phyloP scores from a whole-genome alignment of 352 stramenopile genomes.

The Pythium dissotocum region DNA sequence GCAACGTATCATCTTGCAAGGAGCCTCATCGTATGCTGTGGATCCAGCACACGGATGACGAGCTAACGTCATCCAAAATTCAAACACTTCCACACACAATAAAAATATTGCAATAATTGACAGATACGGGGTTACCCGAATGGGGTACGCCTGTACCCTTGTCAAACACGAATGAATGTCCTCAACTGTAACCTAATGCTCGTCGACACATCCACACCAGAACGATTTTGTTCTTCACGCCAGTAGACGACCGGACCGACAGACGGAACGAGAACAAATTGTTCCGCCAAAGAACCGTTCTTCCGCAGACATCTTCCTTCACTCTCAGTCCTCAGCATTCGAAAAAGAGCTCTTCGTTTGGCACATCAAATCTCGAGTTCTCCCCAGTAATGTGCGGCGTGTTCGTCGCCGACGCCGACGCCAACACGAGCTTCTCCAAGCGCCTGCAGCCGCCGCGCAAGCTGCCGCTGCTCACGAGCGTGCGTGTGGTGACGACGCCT shows the following conservation, averaged over 20 bases:
- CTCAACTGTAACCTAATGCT: constrained; percentile 7
- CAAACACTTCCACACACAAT: no score
- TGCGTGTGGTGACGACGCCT: constrained; percentile 6
- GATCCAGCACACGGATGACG: no score
- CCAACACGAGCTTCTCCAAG: neutral
- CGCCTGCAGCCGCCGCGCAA: neutral
- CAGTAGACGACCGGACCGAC: neutral
- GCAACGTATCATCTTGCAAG: no score
- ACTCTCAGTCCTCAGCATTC: neutral
- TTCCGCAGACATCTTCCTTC: neutral
- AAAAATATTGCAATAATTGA: neutral
- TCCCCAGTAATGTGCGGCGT: neutral
- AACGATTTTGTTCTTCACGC: neutral
- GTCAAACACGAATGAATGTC: neutral
- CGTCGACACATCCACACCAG: neutral
- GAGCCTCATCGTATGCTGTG: no score
- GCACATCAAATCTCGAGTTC: neutral
- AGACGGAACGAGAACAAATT: neutral
- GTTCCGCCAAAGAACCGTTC: neutral
- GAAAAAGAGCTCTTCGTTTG: constrained; percentile 8
- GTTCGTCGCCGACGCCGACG: neutral
- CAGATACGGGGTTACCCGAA: no score
- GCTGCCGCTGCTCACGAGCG: constrained; percentile 9
- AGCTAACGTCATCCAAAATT: no score
- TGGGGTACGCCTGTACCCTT: neutral